Evolutionary conservation across 768 basidiomycete species (phyloP).

Genomic region (Auricularia sp.): DNA sequence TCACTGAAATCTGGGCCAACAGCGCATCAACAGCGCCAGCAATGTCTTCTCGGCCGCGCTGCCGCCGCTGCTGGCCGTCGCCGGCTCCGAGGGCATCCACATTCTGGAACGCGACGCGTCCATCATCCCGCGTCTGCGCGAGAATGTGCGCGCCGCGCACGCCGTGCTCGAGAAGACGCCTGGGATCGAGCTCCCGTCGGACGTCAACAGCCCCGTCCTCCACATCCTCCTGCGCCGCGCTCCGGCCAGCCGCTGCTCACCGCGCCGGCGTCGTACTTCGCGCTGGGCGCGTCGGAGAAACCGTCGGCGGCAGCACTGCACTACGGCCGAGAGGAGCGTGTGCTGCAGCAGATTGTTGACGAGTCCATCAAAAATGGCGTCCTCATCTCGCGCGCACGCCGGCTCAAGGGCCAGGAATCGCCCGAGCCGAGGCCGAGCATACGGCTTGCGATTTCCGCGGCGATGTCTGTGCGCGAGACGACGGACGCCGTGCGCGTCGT

Average conservation of each 20-base stretch:
- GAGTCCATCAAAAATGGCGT: constrained; percentile 74
- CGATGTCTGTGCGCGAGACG: constrained; percentile 77
- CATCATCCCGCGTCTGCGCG: constrained; percentile 64
- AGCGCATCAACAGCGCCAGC: constrained; percentile 92
- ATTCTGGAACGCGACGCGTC: constrained; percentile 67
- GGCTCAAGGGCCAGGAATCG: constrained; percentile 75
- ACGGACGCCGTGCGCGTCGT: constrained; percentile 41
- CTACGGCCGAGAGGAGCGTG: constrained; percentile 57
- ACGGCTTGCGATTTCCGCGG: constrained; percentile 69
- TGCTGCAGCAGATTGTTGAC: constrained; percentile 89
- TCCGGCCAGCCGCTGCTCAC: background rate
- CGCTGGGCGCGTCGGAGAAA: constrained; percentile 5
- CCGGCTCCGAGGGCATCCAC: constrained; percentile 77
- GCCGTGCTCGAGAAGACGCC: constrained; percentile 71
- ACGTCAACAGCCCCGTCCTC: constrained; percentile 77
- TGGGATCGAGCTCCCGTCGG: constrained; percentile 73
- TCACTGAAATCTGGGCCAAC: constrained; percentile 3
- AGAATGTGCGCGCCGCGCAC: constrained; percentile 73
- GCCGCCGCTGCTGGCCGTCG: constrained; percentile 81
- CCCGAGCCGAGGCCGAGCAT: constrained; percentile 76
- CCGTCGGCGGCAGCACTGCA: constrained; percentile 38
- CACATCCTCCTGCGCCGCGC: constrained; percentile 39
- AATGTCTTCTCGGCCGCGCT: constrained; percentile 96
- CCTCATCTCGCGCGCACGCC: constrained; percentile 73
- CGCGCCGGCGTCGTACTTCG: background rate